Conservation (phyloP, 805 yeast species). For the Kodamaea sagamina region DNA sequence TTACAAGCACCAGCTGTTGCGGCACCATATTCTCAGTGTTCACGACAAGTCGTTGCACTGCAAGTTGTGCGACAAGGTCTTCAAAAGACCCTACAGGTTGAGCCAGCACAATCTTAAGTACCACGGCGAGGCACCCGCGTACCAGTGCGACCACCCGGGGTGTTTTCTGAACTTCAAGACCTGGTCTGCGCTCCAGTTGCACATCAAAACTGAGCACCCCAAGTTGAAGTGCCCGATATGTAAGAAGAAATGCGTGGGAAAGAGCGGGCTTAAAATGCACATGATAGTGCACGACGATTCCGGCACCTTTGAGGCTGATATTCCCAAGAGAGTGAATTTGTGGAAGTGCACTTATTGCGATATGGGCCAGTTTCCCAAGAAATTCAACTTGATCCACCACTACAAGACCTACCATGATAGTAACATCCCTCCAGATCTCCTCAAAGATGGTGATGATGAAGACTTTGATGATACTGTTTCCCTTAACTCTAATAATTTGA, state of each 20-base stretch:
- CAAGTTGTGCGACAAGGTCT: constrained; percentile 61
- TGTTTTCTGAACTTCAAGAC: constrained; percentile 64
- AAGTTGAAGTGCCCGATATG: constrained; percentile 65
- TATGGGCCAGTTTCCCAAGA: constrained; percentile 51
- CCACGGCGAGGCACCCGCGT: constrained; percentile 58
- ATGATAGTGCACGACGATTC: constrained; percentile 63
- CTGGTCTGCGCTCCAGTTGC: constrained; percentile 73
- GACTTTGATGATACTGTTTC: constrained; percentile 7
- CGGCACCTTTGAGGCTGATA: neutral
- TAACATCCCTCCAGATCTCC: constrained; percentile 34
- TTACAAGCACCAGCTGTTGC: constrained; percentile 71
- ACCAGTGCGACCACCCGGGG: constrained; percentile 63
- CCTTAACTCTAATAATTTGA: constrained; percentile 11
- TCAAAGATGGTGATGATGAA: constrained; percentile 15
- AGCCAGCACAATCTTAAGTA: constrained; percentile 64
- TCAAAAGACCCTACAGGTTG: constrained; percentile 64
- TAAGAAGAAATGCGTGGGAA: constrained; percentile 72
- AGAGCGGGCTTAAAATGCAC: constrained; percentile 68
- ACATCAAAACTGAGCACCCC: constrained; percentile 72
- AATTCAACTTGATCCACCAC: constrained; percentile 59
- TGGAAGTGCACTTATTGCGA: constrained; percentile 70
- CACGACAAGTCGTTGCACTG: constrained; percentile 64
- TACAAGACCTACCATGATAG: constrained; percentile 51
- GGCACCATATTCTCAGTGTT: constrained; percentile 65
- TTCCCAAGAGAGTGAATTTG: constrained; percentile 44